Evolutionary conservation across 768 basidiomycete species (phyloP).

Genomic region (Kwoniella mangroviensis): DNA sequence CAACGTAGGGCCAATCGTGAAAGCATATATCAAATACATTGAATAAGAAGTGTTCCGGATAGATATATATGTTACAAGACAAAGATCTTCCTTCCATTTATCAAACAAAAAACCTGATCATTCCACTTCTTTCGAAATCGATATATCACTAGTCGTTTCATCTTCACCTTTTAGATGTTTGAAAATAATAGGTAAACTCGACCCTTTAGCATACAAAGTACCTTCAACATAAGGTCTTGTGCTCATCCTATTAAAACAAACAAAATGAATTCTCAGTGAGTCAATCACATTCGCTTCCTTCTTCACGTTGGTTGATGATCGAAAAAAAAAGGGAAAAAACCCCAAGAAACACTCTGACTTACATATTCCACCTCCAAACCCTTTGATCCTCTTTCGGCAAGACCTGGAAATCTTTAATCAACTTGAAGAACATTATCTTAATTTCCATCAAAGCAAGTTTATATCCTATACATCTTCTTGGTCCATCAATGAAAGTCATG

Average conservation of each 20-base stretch:
- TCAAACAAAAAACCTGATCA: background rate
- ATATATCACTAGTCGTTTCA: background rate
- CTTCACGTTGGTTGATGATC: too few relatives aligned
- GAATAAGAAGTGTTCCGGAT: background rate
- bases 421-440: conserved; percentile 34
- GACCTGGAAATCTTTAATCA: conserved; percentile 37
- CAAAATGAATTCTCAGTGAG: too few relatives aligned
- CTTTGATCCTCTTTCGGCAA: conserved; percentile 15
- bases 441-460: conserved; percentile 39
- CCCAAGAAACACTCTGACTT: conserved; percentile 18
- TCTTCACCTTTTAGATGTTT: conserved; percentile 15
- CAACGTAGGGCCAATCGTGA: too few relatives aligned
- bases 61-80: too few relatives aligned
- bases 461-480: conserved; percentile 41
- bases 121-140: background rate
- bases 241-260: conserved; percentile 31
- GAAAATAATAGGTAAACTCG: conserved; percentile 32
- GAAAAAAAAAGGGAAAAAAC: too few relatives aligned
- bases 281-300: too few relatives aligned
- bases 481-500: conserved; percentile 44
- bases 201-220: conserved; percentile 24
- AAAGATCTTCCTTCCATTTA: too few relatives aligned
- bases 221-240: conserved; percentile 35
- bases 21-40: background rate
- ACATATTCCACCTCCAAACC: conserved; percentile 41